These are phyloP conservation scores for Solanum chmielewskii DNA, from an alignment of 257 asterid species.

Conservation along the genomic window DNA sequence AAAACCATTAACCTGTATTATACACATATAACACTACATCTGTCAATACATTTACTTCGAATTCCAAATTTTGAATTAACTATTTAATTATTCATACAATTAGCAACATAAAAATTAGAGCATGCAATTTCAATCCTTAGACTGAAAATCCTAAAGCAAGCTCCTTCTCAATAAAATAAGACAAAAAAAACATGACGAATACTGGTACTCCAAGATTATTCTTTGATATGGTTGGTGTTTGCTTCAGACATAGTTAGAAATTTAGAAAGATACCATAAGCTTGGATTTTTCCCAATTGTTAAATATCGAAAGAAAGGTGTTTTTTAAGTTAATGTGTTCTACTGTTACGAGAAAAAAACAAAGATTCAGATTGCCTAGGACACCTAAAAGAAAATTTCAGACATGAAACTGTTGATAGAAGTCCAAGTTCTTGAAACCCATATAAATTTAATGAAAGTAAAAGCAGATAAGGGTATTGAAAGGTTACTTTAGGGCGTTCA, in stretches of 20 bases:
- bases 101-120: neutral
- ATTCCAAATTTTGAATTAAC: neutral
- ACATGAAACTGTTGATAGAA: neutral
- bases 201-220: neutral
- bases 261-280: neutral
- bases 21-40: neutral
- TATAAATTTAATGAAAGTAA: neutral
- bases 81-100: neutral
- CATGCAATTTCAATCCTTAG: neutral
- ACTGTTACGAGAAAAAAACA: neutral
- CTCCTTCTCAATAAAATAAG: neutral
- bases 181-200: neutral
- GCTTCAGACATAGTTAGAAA: neutral
- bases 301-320: neutral
- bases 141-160: neutral
- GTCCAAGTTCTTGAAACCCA: neutral
- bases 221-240: neutral
- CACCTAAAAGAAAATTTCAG: neutral
- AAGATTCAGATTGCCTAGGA: neutral
- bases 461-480: neutral
- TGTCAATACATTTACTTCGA: neutral
- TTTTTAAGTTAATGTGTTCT: neutral
- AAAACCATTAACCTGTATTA: neutral
- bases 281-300: neutral
- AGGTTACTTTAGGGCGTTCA: conserved; percentile 78